Conservation (phyloP, 768 basidiomycete species). For the Lentinula boryana region DNA sequence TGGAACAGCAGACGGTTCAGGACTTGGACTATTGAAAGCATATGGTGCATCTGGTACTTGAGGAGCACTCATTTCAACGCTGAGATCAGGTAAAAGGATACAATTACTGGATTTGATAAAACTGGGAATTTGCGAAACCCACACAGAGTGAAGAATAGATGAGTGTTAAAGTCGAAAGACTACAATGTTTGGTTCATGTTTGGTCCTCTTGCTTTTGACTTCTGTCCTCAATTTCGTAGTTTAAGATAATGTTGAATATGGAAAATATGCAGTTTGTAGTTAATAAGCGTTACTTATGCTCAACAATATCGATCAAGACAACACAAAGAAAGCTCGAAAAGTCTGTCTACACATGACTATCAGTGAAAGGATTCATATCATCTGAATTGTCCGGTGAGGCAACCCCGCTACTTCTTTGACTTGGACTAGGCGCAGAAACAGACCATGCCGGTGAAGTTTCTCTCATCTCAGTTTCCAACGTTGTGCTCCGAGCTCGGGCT, state of each 20-base stretch:
- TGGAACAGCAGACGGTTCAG: neutral
- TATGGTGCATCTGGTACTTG: constrained; percentile 4
- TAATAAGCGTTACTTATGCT: neutral
- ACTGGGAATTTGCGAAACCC: too few species aligned
- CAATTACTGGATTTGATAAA: too few species aligned
- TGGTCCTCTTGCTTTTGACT: too few species aligned
- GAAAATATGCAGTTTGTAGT: too few species aligned
- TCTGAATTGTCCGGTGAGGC: neutral
- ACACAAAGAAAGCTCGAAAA: too few species aligned
- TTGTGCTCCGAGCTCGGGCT: neutral
- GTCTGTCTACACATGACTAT: neutral
- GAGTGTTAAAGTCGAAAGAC: too few species aligned
- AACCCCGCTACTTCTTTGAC: neutral
- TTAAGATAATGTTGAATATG: too few species aligned
- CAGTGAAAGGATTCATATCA: neutral
- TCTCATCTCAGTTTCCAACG: neutral
- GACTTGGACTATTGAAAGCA: constrained; percentile 2
- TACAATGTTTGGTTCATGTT: too few species aligned
- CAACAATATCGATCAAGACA: neutral
- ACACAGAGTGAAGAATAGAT: too few species aligned
- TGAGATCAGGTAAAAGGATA: too few species aligned
- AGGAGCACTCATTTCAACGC: neutral
- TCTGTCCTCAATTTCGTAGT: too few species aligned
- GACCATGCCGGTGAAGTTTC: neutral
- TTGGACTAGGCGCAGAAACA: neutral